Evolutionary conservation across 768 basidiomycete genomes (phyloP), one percentile per base, ranked within the genome.

Genomic region (Coprinellus micaceus): DNA sequence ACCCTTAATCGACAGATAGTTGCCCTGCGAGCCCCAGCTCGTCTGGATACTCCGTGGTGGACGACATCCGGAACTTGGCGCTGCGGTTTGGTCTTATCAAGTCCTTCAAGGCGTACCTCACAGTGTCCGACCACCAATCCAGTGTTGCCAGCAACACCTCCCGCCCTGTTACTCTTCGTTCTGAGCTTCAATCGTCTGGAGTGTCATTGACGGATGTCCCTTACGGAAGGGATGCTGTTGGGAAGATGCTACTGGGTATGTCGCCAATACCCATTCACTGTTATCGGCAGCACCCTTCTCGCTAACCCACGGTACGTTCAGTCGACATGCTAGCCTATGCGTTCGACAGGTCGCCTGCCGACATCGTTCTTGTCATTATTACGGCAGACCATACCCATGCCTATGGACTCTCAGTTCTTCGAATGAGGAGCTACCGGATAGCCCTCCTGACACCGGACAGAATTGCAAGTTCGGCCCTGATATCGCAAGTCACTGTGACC

Each of bases 401-500:
- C 0, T 81, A 78, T 62, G 75, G 74, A 1, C 58, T 77, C n/a
- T 77, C 79, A 2, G 66, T 71, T 29, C 65, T 81, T 7, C 69
- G 73, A 30, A 61, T 76, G 45, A 66, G 75, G 41, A 65, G 61
- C 17, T 77, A 77, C 54, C 68, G 61, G 12, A 64, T 77, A 7
- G 68, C 77, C 2, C 57, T 79, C 21, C 59, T 76, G 19, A 73
- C 74, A 15, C 75, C 72, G 22, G 48, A 49, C 41, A 76, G 77
- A 63, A 70, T 1, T 75, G 13, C 10, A 21, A 43, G 80, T 37
- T 61, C 67, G 17, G 79, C 74, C 58, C 69, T 87, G 36, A 80
- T 75, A 54, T 71, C 72, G 33, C 84, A 85, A 53, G 84, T 82
- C 0, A 79, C 83, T 0, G 64, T 74, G 4, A 74, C 76, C 37